Conservation (phyloP, 768 basidiomycete species). For the Serendipita sp. region DNA sequence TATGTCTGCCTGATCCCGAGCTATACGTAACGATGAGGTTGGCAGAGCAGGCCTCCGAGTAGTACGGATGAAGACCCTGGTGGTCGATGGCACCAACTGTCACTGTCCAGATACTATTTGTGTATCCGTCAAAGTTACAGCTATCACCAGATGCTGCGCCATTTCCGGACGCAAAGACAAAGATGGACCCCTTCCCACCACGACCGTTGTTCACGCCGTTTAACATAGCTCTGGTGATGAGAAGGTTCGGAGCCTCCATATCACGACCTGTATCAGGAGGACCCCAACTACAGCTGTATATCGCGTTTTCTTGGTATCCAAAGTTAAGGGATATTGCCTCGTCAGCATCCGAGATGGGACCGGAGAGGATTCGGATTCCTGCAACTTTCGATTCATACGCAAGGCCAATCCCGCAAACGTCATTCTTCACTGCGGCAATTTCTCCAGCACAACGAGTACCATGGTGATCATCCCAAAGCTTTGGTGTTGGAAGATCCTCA, state of each 20-base stretch:
- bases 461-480: conserved; percentile 82
- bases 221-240: conserved; percentile 86
- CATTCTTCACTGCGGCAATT: conserved; percentile 82
- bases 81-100: conserved; percentile 93
- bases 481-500: conserved; percentile 67
- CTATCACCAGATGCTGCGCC: conserved; percentile 84
- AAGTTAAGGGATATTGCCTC: conserved; percentile 93
- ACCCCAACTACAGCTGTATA: conserved; percentile 97
- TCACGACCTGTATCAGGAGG: conserved; percentile 87
- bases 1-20: conserved; percentile 84
- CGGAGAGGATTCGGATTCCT: conserved; percentile 88
- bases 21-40: conserved; percentile 95
- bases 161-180: conserved; percentile 95
- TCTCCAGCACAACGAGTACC: conserved; percentile 98
- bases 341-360: conserved; percentile 86
- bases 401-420: conserved; percentile 86
- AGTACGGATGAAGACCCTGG: conserved; percentile 87
- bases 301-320: conserved; percentile 78
- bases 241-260: conserved; percentile 85
- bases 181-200: conserved; percentile 78
- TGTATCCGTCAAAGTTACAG: conserved; percentile 99
- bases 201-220: conserved; percentile 89
- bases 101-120: conserved; percentile 91
- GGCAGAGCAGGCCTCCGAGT: conserved; percentile 94
- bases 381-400: conserved; percentile 85